A percentile compares a stretch with the other conserved stretches of the same genome.
These are phyloP conservation scores for Haematococcus lacustris DNA, from an alignment of 139 green algal species.

Conservation along the genomic window DNA sequence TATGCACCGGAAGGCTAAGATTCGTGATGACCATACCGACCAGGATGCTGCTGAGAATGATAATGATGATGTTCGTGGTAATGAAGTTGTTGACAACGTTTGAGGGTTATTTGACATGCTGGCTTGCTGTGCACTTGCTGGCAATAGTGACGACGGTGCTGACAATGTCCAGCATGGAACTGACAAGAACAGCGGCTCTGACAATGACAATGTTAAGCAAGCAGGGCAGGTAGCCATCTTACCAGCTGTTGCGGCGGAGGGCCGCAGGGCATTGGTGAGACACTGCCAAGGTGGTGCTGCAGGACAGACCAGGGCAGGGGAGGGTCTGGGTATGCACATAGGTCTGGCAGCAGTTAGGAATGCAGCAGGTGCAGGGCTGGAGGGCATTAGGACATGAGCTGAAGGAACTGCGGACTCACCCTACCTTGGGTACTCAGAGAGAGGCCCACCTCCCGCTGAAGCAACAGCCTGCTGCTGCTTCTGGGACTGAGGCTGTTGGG, in stretches of 20 bases:
- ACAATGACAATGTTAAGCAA: background rate
- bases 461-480: too few species aligned
- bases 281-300: constrained; percentile 16
- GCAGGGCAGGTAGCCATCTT: background rate
- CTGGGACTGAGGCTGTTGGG: too few species aligned
- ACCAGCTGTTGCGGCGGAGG: constrained; percentile 6
- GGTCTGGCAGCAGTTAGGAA: too few species aligned
- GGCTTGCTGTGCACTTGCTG: background rate
- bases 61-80: too few species aligned
- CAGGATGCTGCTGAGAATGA: too few species aligned
- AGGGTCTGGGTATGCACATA: too few species aligned
- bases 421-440: too few species aligned
- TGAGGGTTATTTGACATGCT: background rate
- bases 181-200: background rate
- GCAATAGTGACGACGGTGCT: background rate
- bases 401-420: too few species aligned
- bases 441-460: too few species aligned
- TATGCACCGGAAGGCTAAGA: background rate
- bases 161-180: background rate
- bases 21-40: too few species aligned
- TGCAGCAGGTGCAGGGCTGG: too few species aligned
- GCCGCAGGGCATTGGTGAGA: constrained; percentile 12
- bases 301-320: background rate
- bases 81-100: background rate
- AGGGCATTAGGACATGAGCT: too few species aligned